These are phyloP conservation scores for Mycena sp. DNA, from an alignment of 1,284 basidiomycete species.

Conservation along the genomic window DNA sequence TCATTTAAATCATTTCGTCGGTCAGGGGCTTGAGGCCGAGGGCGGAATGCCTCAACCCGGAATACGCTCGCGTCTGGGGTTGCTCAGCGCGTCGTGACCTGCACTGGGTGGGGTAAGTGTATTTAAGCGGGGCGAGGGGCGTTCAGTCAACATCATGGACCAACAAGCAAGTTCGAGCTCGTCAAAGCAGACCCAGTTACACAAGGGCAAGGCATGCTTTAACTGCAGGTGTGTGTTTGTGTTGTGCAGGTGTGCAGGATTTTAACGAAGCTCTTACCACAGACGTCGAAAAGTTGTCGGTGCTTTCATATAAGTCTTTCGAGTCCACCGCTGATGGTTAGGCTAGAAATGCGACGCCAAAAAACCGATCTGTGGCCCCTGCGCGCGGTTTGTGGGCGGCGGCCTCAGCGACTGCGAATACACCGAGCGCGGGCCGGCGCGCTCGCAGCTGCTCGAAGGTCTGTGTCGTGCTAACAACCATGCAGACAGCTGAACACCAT, in stretches of 20 bases:
- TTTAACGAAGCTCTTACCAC: not conserved
- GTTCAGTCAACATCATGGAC: too few species aligned
- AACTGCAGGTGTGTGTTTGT: slow-evolving; percentile 27
- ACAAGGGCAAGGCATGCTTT: slow-evolving; percentile 28
- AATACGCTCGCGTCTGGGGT: too few species aligned
- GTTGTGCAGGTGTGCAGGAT: not conserved
- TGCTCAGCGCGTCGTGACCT: too few species aligned
- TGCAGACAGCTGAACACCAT: not conserved
- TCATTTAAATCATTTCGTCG: too few species aligned
- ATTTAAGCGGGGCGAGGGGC: too few species aligned
- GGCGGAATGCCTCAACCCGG: too few species aligned
- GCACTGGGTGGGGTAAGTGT: too few species aligned
- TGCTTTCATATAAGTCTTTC: not conserved
- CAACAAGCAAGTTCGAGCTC: too few species aligned
- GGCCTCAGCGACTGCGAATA: slow-evolving; percentile 22
- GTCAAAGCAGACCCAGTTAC: too few species aligned
- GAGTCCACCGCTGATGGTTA: not conserved
- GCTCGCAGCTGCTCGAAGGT: slow-evolving; percentile 22
- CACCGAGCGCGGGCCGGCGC: slow-evolving; percentile 16
- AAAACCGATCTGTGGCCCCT: slow-evolving; percentile 20
- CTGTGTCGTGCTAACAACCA: not conserved
- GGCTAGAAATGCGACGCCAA: slow-evolving; percentile 22
- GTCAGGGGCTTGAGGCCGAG: too few species aligned
- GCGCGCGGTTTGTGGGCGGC: slow-evolving; percentile 7
- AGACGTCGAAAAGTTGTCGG: slow-evolving; percentile 56